These are phyloP conservation scores for Pontederia paniculata DNA, from an alignment of 176 grass and related monocot genomes.

Conservation along the genomic window DNA sequence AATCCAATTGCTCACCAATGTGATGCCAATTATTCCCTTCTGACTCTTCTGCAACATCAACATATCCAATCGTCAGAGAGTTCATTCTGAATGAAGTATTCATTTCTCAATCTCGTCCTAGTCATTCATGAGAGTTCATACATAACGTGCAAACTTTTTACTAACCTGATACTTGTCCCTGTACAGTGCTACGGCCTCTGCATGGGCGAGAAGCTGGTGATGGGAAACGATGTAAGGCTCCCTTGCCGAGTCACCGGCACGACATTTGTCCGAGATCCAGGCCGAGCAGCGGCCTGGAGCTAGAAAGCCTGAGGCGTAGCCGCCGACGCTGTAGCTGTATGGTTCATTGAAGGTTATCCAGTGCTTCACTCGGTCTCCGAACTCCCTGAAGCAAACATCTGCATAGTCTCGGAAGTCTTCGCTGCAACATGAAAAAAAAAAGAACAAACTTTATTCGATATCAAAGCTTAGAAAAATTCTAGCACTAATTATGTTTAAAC, in stretches of 20 bases:
- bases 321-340: constrained; percentile 61
- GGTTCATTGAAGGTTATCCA: constrained; percentile 92
- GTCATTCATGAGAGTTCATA: too few species aligned
- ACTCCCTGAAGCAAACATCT: constrained; percentile 63
- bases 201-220: constrained; percentile 63
- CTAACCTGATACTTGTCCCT: constrained; percentile 60
- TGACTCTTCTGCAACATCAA: constrained; percentile 30
- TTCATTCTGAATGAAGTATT: neutral
- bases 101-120: too few species aligned
- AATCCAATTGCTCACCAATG: constrained; percentile 64
- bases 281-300: constrained; percentile 65
- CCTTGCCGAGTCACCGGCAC: constrained; percentile 48
- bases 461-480: too few species aligned
- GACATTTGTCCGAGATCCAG: constrained; percentile 22
- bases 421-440: too few species aligned
- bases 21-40: constrained; percentile 72
- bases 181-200: constrained; percentile 46
- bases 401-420: constrained; percentile 57
- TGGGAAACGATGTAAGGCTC: constrained; percentile 74
- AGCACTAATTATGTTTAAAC: too few species aligned
- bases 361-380: constrained; percentile 66
- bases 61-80: neutral
- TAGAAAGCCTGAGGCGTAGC: constrained; percentile 38
- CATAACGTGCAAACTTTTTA: too few species aligned
- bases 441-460: too few species aligned